These are phyloP conservation scores for Candida ortonii DNA, from an alignment of 805 yeast species.

Conservation along the genomic window DNA sequence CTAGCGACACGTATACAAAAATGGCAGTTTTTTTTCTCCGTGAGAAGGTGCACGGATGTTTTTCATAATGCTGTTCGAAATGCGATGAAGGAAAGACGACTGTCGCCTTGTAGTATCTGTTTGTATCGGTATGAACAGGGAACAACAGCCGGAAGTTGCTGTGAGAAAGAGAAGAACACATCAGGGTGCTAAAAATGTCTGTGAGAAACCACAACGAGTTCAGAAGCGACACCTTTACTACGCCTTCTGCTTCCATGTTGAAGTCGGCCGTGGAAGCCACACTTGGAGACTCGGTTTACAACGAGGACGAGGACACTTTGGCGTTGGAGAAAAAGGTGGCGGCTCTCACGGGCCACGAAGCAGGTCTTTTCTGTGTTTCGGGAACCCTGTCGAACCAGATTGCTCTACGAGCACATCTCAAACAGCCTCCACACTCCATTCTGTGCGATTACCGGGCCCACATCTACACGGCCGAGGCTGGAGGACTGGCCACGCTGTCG, in stretches of 20 bases:
- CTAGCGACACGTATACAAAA: too few relatives aligned
- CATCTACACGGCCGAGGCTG: conserved; percentile 81
- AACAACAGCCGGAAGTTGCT: too few relatives aligned
- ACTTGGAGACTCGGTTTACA: conserved; percentile 85
- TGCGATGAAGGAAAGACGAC: too few relatives aligned
- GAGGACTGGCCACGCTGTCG: conserved; percentile 83
- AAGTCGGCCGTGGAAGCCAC: conserved; percentile 55
- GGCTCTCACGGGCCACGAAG: conserved; percentile 69
- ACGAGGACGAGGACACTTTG: conserved; percentile 72
- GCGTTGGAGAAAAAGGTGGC: conserved; percentile 64
- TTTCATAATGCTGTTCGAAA: too few relatives aligned
- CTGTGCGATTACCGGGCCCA: conserved; percentile 86
- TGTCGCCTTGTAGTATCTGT: too few relatives aligned
- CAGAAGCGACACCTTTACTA: conserved; percentile 85
- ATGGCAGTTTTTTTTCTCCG: too few relatives aligned
- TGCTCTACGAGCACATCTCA: conserved; percentile 70
- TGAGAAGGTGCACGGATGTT: too few relatives aligned
- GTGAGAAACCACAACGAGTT: conserved; percentile 42
- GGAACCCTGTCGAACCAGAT: conserved; percentile 92
- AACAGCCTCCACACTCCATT: conserved; percentile 82
- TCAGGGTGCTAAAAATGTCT: conserved; percentile 5
- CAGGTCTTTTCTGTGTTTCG: conserved; percentile 79
- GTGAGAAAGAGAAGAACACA: too few relatives aligned
- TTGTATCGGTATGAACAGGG: too few relatives aligned
- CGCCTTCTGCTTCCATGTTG: conserved; percentile 75